Base-by-base conservation (phyloP, 2,329 filamentous ascomycete species). In the Trichoderma guizhouense region DNA sequence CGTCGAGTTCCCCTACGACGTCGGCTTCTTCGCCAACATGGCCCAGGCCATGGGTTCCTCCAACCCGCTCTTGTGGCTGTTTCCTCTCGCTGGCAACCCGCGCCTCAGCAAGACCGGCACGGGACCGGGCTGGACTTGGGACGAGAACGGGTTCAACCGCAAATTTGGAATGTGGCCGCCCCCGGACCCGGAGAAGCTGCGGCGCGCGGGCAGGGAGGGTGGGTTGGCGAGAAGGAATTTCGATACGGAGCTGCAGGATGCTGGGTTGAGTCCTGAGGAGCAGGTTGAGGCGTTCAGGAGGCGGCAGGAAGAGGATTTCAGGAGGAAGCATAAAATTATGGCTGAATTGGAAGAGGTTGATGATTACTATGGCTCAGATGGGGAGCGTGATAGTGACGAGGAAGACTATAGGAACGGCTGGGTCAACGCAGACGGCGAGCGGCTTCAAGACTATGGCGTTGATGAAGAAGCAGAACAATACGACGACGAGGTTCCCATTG, bases 1-100 rank as follows among this genome's bases (percentile, higher is more conserved):
- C 68, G 88, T 95, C 76, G 92, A 95, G 79, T 96, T 94, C 76
- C 93, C 93, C 0, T 96, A 94, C 81, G 93, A 97, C 77, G 82
- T 95, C 58, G 92, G 92, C 64, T 84, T 96, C 76, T 94, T 89
- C 82, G 79, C 83, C 43, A 97, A 97, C 79, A 85, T 95, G 78
- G 86, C 87, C 18, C 90, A 93, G 78, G 91, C 90, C 18, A 95
- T 96, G 91, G 92, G 92, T 5, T 90, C 88, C 0, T 75, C 78
- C 8, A 94, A 93, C 77, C 76, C 88, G 0, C 74, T 94, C 0
- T 78, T 86, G 7, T 96, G 93, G 93, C 82, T 93, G 71, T 87
- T 89, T 75, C 93, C 93, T 0, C 85, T 94, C 53, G 86, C 90
- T 2, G 84, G 85, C 39, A 83, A 81, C 21, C 89, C 87, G 1